Base-by-base conservation (phyloP, 1,139 yeast species). In the Arxiozyma slooffiae region DNA sequence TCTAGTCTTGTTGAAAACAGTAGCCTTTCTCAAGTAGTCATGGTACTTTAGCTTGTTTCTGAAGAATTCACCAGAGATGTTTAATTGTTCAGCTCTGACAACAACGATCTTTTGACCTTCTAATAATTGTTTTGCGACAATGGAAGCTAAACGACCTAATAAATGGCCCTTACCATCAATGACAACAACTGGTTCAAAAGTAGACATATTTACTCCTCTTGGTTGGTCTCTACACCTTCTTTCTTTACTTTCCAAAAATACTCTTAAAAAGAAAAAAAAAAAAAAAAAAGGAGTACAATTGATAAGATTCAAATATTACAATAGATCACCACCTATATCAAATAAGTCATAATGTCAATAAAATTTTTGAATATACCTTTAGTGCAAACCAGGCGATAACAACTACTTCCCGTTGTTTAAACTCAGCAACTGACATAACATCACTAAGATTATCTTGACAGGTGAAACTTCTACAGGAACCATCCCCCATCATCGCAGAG, bases 31-130 rank as follows among this genome's bases (percentile, higher is more conserved):
- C 77, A 92, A 86, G 90, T 90, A 92, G 76, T 95, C 98, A 78
- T 90, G 97, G 92, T 88, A 92, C 87, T 92, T 92, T 77, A 90
- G 85, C 81, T 92, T 92, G 85, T 92, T 89, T 82, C 98, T 90
- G 96, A 92, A 92, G 76, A 92, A 89, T 79, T 92, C 97, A 75
- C 98, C 98, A 71, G 97, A 88, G 76, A 92, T 89, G 92, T 94
- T 92, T 75, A 92, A 82, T 69, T 92, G 88, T 81, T 92, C 98
- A 74, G 92, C 81, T 81, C 99, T 88, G 73, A 92, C 98, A 69
- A 92, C 84, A 68, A 90, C 96, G 72, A 92, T 81, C 79, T 89
- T 87, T 82, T 94, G 97, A 68, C 99, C 99, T 79, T 86, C 85
- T 75, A 92, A 85, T 69, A 92, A 77, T 81, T 92, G 97, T 85